Conservation (phyloP, 768 basidiomycete species). For the Lactarius psammicola region DNA sequence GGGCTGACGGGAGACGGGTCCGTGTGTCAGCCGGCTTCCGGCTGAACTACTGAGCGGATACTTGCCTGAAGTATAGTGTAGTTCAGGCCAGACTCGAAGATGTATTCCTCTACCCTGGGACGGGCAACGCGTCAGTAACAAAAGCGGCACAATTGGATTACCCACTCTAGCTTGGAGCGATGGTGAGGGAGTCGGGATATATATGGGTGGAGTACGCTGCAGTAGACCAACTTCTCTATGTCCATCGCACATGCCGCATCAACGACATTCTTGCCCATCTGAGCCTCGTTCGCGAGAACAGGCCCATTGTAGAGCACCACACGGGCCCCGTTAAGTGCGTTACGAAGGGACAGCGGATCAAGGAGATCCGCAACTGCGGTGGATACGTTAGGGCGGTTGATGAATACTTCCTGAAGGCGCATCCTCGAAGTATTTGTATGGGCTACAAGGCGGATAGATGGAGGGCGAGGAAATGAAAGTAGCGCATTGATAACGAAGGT, state of each 20-base stretch:
- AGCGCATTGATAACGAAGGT: conserved; percentile 18
- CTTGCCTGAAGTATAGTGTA: conserved; percentile 40
- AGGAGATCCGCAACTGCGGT: conserved; percentile 25
- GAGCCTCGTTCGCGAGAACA: conserved; percentile 16
- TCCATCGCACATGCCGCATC: conserved; percentile 27
- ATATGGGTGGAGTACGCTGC: conserved; percentile 27
- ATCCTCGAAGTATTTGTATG: conserved; percentile 9
- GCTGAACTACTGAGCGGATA: background rate
- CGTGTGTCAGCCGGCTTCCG: background rate
- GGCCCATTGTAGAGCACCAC: conserved; percentile 27
- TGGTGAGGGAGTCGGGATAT: conserved; percentile 26
- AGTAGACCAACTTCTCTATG: conserved; percentile 27
- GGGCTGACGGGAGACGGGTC: conserved; percentile 31
- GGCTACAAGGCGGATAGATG: conserved; percentile 25
- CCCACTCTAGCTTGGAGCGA: conserved; percentile 26
- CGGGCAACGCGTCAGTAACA: conserved; percentile 1
- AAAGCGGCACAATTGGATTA: background rate
- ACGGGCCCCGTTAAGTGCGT: conserved; percentile 15
- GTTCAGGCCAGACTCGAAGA: conserved; percentile 38
- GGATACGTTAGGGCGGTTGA: conserved; percentile 14
- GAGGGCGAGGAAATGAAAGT: conserved; percentile 25
- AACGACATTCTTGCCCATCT: conserved; percentile 28
- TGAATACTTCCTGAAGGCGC: conserved; percentile 12
- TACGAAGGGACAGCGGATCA: conserved; percentile 14
- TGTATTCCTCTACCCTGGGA: conserved; percentile 38